These are phyloP conservation scores for Anisodus tanguticus DNA, from an alignment of 257 asterid species.

Conservation along the genomic window DNA sequence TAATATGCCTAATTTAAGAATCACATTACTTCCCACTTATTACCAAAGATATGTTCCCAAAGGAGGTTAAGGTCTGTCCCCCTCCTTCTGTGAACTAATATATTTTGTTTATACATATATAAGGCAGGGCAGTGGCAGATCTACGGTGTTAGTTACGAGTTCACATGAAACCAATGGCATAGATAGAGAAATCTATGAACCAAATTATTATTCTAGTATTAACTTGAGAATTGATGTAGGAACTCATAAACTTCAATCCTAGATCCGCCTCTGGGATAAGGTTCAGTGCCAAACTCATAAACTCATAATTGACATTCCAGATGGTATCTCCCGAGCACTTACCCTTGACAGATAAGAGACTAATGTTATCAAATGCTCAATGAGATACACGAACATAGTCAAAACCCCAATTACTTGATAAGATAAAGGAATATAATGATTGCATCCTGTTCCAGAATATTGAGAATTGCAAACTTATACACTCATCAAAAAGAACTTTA, in stretches of 20 bases:
- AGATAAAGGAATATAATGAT: not conserved
- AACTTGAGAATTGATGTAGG: not conserved
- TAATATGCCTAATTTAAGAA: no score
- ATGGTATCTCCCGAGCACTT: not conserved
- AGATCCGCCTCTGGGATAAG: not conserved
- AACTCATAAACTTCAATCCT: not conserved
- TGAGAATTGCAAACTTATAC: not conserved
- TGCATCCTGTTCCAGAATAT: not conserved
- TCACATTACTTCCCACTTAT: no score
- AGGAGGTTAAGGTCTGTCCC: no score
- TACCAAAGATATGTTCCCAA: no score
- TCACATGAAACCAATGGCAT: no score
- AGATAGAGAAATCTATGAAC: not conserved
- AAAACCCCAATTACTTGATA: not conserved
- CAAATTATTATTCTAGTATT: not conserved
- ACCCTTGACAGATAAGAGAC: not conserved
- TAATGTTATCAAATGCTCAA: not conserved
- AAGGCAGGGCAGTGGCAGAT: no score
- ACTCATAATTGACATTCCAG: not conserved
- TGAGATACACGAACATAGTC: not conserved
- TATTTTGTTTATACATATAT: no score
- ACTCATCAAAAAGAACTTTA: not conserved
- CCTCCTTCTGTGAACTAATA: no score
- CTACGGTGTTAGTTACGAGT: no score
- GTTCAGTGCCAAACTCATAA: not conserved